These are phyloP conservation scores for Aurantiochytrium sp. DNA, from an alignment of 108 stramenopile species.

Conservation along the genomic window DNA sequence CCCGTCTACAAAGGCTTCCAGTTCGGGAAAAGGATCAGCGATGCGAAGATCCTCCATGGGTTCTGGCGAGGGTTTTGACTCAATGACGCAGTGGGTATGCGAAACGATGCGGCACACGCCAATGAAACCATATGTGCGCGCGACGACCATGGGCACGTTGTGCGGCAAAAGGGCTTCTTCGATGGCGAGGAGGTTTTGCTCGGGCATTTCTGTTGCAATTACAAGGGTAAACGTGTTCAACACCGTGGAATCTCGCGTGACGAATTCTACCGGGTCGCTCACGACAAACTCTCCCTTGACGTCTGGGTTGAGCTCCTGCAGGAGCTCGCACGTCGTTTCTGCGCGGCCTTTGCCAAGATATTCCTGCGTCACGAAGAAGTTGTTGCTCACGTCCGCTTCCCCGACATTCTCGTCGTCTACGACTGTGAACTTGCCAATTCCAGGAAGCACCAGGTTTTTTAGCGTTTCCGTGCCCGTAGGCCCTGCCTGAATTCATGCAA, in stretches of 20 bases:
- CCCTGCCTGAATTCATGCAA: slow-evolving; percentile 54
- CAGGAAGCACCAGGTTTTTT: slow-evolving; percentile 96
- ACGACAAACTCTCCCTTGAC: background rate
- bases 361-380: slow-evolving; percentile 60
- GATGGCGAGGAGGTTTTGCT: slow-evolving; percentile 48
- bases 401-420: slow-evolving; percentile 64
- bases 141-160: slow-evolving; percentile 61
- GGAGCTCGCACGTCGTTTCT: background rate
- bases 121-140: slow-evolving; percentile 75
- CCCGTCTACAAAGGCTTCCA: slow-evolving; percentile 30
- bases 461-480: slow-evolving; percentile 89
- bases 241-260: background rate
- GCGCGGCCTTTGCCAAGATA: background rate
- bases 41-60: slow-evolving; percentile 64
- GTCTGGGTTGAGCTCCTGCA: slow-evolving; percentile 25
- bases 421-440: slow-evolving; percentile 79
- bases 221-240: slow-evolving; percentile 49
- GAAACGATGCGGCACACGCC: slow-evolving; percentile 69
- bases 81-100: slow-evolving; percentile 51
- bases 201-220: slow-evolving; percentile 73
- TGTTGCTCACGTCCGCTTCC: slow-evolving; percentile 37
- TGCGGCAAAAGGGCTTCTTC: slow-evolving; percentile 46
- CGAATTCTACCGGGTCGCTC: background rate
- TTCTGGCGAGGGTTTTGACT: slow-evolving; percentile 59
- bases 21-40: slow-evolving; percentile 21